Evolutionary conservation across 129 eudicot genomes (phyloP).

Genomic region (Arctium minus): DNA sequence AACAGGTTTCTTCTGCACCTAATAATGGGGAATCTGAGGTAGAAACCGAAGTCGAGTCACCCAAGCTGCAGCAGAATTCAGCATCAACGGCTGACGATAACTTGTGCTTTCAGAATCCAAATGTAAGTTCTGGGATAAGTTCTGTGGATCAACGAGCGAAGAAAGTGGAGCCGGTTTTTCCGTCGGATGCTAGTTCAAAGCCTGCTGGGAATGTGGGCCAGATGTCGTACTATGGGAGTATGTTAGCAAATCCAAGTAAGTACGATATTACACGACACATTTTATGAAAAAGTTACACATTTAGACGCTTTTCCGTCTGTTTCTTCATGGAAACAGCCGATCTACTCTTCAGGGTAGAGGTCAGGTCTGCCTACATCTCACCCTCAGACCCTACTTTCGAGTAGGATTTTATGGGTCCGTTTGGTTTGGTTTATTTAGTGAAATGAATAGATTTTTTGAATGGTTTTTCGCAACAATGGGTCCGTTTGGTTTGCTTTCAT

Average conservation of each 20-base stretch:
- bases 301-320: not conserved
- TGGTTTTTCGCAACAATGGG: not conserved
- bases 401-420: not conserved
- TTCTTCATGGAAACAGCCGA: no score
- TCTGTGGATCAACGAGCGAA: slow-evolving; percentile 47
- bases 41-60: slow-evolving; percentile 85
- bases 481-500: no score
- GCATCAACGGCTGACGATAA: slow-evolving; percentile 60
- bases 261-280: not conserved
- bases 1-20: slow-evolving; percentile 57
- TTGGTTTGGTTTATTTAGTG: not conserved
- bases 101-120: slow-evolving; percentile 58
- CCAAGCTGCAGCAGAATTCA: slow-evolving; percentile 48
- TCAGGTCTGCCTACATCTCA: no score
- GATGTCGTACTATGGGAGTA: slow-evolving; percentile 71
- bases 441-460: no score
- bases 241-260: slow-evolving; percentile 77
- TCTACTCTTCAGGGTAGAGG: no score
- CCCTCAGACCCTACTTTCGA: not conserved
- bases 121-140: slow-evolving; percentile 47
- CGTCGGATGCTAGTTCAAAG: slow-evolving; percentile 56
- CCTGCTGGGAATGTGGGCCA: slow-evolving; percentile 50
- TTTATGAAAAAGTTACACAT: not conserved
- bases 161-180: slow-evolving; percentile 64
- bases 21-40: slow-evolving; percentile 91